A percentile compares a stretch with the other conserved stretches of the same genome.
These are phyloP conservation scores for Westerdykella aurantiaca DNA, from an alignment of 2,329 filamentous ascomycete species.

Conservation along the genomic window DNA sequence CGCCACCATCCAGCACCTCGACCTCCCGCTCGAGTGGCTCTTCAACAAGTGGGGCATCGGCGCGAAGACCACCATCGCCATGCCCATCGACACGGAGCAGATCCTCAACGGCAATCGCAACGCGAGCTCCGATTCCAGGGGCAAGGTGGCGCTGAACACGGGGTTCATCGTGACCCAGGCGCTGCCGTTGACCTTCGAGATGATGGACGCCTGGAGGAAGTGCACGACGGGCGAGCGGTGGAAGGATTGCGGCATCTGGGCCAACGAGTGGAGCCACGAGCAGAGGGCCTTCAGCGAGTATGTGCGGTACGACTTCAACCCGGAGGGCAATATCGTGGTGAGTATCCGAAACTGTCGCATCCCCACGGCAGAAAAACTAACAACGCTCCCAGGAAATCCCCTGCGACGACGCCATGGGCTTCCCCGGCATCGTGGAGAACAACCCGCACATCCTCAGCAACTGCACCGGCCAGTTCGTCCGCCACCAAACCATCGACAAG, in stretches of 20 bases:
- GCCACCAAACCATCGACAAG: conserved; percentile 24
- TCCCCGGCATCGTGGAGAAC: conserved; percentile 14
- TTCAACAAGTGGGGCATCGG: conserved; percentile 36
- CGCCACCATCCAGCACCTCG: conserved; percentile 33
- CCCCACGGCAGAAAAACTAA: no score
- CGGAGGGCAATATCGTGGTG: conserved; percentile 19
- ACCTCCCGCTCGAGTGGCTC: conserved; percentile 41
- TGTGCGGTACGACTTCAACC: conserved; percentile 30
- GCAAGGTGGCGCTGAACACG: conserved; percentile 38
- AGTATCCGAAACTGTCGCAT: no score
- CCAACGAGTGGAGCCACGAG: conserved; percentile 25
- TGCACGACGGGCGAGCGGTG: conserved; percentile 26
- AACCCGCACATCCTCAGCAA: conserved; percentile 11
- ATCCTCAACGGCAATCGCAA: conserved; percentile 25
- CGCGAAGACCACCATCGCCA: conserved; percentile 37
- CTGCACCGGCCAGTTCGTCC: conserved; percentile 25
- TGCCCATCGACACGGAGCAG: conserved; percentile 33
- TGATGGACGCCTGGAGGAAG: conserved; percentile 27
- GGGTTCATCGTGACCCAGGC: conserved; percentile 46
- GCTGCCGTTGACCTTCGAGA: conserved; percentile 15
- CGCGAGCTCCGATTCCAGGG: conserved; percentile 23
- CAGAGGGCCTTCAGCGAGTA: conserved; percentile 32
- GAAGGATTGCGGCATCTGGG: conserved; percentile 23
- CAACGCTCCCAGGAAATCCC: conserved; percentile 12
- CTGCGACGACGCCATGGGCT: conserved; percentile 34